Base-by-base conservation (phyloP, 352 stramenopile species). In the Phytophthora constricta region DNA sequence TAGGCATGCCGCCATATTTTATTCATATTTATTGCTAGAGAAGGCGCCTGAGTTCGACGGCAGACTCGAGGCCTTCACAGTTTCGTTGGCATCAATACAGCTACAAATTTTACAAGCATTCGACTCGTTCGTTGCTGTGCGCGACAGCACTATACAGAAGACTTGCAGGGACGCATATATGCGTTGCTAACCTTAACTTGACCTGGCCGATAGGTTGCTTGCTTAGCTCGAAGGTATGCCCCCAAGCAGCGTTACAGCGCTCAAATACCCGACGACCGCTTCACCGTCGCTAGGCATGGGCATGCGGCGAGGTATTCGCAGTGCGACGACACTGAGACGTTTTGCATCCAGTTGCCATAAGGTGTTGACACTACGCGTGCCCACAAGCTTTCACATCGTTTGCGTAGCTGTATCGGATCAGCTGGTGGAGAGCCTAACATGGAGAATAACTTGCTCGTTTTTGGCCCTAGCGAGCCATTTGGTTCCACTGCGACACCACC, bases 1-100 rank as follows among this genome's bases (percentile, higher is more conserved):
- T 11, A 31, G 33, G 16, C 5, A 42, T 17, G 39, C 22, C 27
- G 52, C 33, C 27, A 25, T 45, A 52, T 63, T 61, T 65, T 68
- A 70, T 67, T 49, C 20, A 52, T 75, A 73, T 70, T 73, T 73
- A 73, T 65, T 53, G 27, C 17, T 48, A 43, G 33, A n/a, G 34
- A 23, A 60, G 25, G 28, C 34, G 14, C 48, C 54, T 5, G 61
- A 68, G 61, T 69, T 69, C 61, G 27, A 58, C 37, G 61, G 61
- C 1, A 69, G 55, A 64, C 61, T 69, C 46, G 34, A 43, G 8
- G 43, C 26, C 45, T 58, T 43, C 54, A 47, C 20, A 56, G 28
- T 55, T 50, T 64, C 48, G 53, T 22, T 42, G 31, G 11, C 34
- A 19, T 25, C 53, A 68, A 63, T 68, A 58, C 45, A 68, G 22